Evolutionary conservation across 345 rosid species (phyloP).

Genomic region (Camelina hispida): DNA sequence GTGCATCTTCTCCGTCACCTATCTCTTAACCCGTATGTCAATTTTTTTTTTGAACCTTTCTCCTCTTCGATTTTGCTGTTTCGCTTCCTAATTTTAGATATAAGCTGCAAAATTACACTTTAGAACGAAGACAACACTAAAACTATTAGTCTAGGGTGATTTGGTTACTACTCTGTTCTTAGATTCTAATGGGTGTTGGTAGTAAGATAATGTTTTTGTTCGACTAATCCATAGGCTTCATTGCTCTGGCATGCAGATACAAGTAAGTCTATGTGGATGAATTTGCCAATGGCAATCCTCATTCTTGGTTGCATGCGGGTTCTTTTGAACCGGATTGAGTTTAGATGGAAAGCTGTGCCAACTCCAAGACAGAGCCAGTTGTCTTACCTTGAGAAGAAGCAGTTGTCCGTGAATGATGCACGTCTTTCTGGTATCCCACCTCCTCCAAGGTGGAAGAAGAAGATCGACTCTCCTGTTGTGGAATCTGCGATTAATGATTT

Average conservation of each 20-base stretch:
- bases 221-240: not conserved
- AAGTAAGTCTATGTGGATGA: conserved; percentile 94
- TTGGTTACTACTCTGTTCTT: conserved; percentile 26
- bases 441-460: conserved; percentile 78
- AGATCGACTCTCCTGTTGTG: conserved; percentile 80
- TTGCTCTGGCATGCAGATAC: conserved; percentile 58
- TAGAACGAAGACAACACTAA: not conserved
- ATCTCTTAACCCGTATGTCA: conserved; percentile 85
- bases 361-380: conserved; percentile 48
- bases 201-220: not conserved
- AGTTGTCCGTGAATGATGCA: conserved; percentile 73
- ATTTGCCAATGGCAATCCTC: conserved; percentile 82
- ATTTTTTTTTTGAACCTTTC: not conserved
- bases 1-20: conserved; percentile 73
- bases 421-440: conserved; percentile 64
- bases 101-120: conserved; percentile 8
- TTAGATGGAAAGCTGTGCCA: conserved; percentile 65
- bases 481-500: conserved; percentile 78
- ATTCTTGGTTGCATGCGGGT: conserved; percentile 57
- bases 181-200: conserved; percentile 1
- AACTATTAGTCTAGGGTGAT: not conserved
- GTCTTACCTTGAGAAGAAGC: conserved; percentile 72
- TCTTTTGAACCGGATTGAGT: conserved; percentile 67
- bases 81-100: not conserved
- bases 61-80: conserved; percentile 2